Evolutionary conservation across 169 alveolate genomes (phyloP).

Genomic region (Eimeria acervulina): DNA sequence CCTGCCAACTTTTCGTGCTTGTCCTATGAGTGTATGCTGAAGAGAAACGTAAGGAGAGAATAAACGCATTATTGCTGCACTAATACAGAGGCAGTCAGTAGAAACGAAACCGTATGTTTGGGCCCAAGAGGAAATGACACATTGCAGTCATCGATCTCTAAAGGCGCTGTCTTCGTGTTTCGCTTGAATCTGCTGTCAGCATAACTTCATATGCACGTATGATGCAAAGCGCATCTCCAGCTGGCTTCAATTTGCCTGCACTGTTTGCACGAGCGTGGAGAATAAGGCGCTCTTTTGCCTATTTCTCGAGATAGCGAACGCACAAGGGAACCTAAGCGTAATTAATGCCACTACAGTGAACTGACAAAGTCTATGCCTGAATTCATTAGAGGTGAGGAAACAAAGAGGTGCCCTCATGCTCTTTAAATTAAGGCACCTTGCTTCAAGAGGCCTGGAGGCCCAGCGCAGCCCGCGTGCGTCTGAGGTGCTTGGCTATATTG

Average conservation of each 20-base stretch:
- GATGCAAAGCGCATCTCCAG: neutral
- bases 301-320: neutral
- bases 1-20: too few species aligned
- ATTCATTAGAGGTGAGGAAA: neutral
- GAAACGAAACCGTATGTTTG: too few species aligned
- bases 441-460: neutral
- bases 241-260: neutral
- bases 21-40: too few species aligned
- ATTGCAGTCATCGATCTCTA: too few species aligned
- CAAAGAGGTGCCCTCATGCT: neutral
- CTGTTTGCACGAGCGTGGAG: neutral
- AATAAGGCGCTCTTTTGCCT: neutral
- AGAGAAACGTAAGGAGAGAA: too few species aligned
- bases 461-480: constrained; percentile 40
- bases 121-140: too few species aligned
- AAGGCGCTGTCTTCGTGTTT: too few species aligned
- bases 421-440: neutral
- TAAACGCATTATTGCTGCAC: too few species aligned
- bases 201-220: neutral
- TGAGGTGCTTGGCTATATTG: constrained; percentile 33
- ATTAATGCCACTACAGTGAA: neutral
- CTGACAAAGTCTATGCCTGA: neutral
- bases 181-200: neutral
- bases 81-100: too few species aligned
- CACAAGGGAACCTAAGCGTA: neutral